These are phyloP conservation scores for Mucor racemosus DNA, from an alignment of 371 early-diverging fungal species.

Conservation along the genomic window DNA sequence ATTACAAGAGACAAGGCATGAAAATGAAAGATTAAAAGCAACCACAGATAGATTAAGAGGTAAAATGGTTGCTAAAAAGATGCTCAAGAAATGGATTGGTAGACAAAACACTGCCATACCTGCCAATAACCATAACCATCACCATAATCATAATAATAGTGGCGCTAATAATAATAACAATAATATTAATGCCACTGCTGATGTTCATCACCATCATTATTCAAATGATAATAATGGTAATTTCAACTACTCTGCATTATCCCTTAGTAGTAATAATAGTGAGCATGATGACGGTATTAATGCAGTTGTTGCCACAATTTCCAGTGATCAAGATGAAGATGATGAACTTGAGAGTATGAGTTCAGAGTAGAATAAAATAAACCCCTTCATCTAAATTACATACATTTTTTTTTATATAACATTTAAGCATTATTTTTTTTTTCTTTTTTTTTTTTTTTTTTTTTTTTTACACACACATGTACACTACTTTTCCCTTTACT, in stretches of 20 bases:
- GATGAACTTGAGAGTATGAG: conserved; percentile 30
- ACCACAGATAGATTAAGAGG: conserved; percentile 58
- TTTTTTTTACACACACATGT: too few relatives aligned
- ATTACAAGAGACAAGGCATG: conserved; percentile 53
- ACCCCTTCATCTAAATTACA: not conserved
- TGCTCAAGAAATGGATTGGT: conserved; percentile 59
- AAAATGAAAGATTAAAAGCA: conserved; percentile 56
- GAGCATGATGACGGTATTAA: conserved; percentile 17
- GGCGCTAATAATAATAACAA: conserved; percentile 1
- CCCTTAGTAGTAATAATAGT: conserved; percentile 15
- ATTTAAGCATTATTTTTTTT: not conserved
- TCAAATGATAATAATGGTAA: conserved; percentile 3
- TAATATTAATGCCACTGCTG: not conserved
- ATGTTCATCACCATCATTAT: conserved; percentile 3
- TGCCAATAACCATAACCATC: not conserved
- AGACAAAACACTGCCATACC: conserved; percentile 14
- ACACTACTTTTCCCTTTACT: not conserved
- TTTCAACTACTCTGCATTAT: conserved; percentile 23
- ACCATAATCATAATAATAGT: not conserved
- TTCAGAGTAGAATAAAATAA: conserved; percentile 14
- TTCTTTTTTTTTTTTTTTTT: too few relatives aligned
- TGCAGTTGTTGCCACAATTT: conserved; percentile 15
- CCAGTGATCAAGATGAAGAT: conserved; percentile 25
- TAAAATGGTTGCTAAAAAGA: conserved; percentile 64
- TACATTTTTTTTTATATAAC: not conserved